Conservation (phyloP, 1,284 basidiomycete genomes). For the Trametes versicolor region DNA sequence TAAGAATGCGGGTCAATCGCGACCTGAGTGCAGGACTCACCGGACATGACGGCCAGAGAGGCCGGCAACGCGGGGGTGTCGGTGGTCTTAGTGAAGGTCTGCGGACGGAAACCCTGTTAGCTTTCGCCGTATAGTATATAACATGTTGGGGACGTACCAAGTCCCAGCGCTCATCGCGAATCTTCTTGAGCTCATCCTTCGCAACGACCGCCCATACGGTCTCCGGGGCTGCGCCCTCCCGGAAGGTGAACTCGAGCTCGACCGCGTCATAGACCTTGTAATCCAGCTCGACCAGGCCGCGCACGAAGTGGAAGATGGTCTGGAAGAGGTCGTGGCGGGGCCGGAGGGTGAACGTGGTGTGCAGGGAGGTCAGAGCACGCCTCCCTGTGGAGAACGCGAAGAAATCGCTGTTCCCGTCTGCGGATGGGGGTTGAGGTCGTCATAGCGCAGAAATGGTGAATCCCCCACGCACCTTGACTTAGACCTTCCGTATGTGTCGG, state of each 20-base stretch:
- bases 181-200: slow-evolving; percentile 77
- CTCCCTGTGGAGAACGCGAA: slow-evolving; percentile 89
- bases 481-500: slow-evolving; percentile 57
- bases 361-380: slow-evolving; percentile 77
- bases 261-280: slow-evolving; percentile 75
- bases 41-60: slow-evolving; percentile 77
- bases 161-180: slow-evolving; percentile 85
- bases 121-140: too few species aligned
- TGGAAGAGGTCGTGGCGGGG: slow-evolving; percentile 88
- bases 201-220: slow-evolving; percentile 88
- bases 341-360: slow-evolving; percentile 79
- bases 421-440: slow-evolving; percentile 47
- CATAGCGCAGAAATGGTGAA: not conserved
- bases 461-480: slow-evolving; percentile 37
- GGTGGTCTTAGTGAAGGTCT: slow-evolving; percentile 84
- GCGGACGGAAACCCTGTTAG: slow-evolving; percentile 9
- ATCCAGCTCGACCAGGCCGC: slow-evolving; percentile 78
- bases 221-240: slow-evolving; percentile 55
- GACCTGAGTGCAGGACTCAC: slow-evolving; percentile 45
- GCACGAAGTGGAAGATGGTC: slow-evolving; percentile 64
- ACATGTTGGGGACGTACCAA: slow-evolving; percentile 63
- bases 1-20: not conserved
- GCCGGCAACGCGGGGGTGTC: slow-evolving; percentile 71
- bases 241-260: slow-evolving; percentile 81
- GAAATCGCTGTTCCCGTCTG: slow-evolving; percentile 81